These are phyloP conservation scores for Stephanodiscus triporus DNA, from an alignment of 108 stramenopile species.

Conservation along the genomic window DNA sequence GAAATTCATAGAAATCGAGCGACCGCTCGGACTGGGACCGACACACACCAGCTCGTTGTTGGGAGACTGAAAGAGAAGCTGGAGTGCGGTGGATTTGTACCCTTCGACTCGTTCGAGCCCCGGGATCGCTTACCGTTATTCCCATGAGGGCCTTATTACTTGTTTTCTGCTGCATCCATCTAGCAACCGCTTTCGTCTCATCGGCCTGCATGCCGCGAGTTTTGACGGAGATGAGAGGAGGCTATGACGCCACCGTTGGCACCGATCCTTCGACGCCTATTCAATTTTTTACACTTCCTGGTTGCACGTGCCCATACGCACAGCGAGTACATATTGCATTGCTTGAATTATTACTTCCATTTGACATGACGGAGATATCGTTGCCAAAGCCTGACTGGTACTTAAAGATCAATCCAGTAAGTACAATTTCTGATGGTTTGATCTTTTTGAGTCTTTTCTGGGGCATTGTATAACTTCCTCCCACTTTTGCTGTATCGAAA, in stretches of 20 bases:
- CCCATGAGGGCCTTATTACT: neutral
- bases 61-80: no score
- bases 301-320: constrained; percentile 53
- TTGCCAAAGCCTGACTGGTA: constrained; percentile 49
- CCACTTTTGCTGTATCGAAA: neutral
- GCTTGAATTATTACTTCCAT: constrained; percentile 47
- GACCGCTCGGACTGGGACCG: no score
- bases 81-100: no score
- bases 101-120: no score
- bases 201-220: neutral
- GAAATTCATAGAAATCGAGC: no score
- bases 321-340: constrained; percentile 51
- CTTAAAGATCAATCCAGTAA: constrained; percentile 49
- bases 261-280: constrained; percentile 32
- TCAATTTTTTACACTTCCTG: constrained; percentile 49
- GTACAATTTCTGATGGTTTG: neutral
- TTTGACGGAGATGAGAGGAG: constrained; percentile 8
- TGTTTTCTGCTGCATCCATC: neutral
- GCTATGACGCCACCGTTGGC: constrained; percentile 37
- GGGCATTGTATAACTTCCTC: no score
- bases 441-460: no score
- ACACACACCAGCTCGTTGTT: no score
- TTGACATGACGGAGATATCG: constrained; percentile 46
- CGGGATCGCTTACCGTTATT: neutral
- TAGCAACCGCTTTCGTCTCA: constrained; percentile 8